A percentile compares a stretch with the other conserved stretches of the same genome.
Evolutionary conservation across 1,139 yeast genomes (phyloP).

Genomic region (Kodamaea anthophila): DNA sequence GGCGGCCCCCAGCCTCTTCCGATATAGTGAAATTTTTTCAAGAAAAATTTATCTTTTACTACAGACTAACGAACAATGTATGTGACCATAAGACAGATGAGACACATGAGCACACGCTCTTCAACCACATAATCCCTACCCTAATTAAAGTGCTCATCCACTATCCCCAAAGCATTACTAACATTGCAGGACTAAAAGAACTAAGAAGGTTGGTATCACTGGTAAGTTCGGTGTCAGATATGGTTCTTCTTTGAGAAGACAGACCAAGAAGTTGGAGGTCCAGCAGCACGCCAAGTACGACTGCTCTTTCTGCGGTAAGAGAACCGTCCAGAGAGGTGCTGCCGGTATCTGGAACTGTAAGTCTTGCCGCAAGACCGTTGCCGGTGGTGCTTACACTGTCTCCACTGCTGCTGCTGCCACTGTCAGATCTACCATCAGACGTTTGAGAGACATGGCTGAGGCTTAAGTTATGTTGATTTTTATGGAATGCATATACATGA

Average conservation of each 20-base stretch:
- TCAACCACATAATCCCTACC: too few species aligned
- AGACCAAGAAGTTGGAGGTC: conserved; percentile 97
- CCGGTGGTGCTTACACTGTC: conserved; percentile 99
- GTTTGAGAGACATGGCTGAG: conserved; percentile 99
- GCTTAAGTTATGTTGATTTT: conserved; percentile 50
- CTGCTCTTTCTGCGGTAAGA: conserved; percentile 99
- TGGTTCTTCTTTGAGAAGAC: conserved; percentile 99
- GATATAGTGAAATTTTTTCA: conserved; percentile 8
- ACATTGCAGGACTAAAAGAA: conserved; percentile 90
- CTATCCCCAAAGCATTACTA: too few species aligned
- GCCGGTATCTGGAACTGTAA: conserved; percentile 99
- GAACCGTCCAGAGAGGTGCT: conserved; percentile 95
- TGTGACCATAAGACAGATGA: too few species aligned
- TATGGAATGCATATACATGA: conserved; percentile 10
- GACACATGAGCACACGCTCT: too few species aligned
- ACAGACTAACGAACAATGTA: conserved; percentile 15
- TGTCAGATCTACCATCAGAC: conserved; percentile 99
- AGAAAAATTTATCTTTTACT: conserved; percentile 7
- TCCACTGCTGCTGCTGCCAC: conserved; percentile 99
- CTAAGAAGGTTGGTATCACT: conserved; percentile 99
- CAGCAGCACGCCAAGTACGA: conserved; percentile 99
- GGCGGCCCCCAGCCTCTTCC: conserved; percentile 1
- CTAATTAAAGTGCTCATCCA: too few species aligned
- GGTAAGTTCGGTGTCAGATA: conserved; percentile 99
- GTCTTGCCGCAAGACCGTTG: conserved; percentile 93